Evolutionary conservation across 495 filamentous ascomycete species (phyloP), one percentile per base, ranked within the genome.

Genomic region (Tuber indicum): DNA sequence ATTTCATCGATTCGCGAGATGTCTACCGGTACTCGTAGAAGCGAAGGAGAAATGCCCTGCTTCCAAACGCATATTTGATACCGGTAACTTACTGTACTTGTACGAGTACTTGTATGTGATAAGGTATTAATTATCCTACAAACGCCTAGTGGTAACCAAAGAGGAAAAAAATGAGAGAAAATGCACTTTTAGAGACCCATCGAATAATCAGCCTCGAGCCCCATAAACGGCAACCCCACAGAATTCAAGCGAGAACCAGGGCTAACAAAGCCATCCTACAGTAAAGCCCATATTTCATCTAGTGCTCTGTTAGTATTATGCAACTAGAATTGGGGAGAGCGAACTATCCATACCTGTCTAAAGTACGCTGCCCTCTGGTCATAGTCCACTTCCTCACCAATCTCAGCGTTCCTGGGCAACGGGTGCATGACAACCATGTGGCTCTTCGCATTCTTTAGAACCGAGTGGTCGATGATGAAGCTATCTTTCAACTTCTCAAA

Each of bases 211-310:
- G n/a, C 45, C 70, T 72, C 44, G 26, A 6, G 19, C 1, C 26
- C 14, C 71, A 44, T 21, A 26, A 41, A 43, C 43, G 69, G 12
- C 17, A 52, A 43, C 41, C 41, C n/a, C 4, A 19, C 26, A 39
- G 17, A 16, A 41, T 16, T 80, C 62, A 83, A 21, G 92, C 91
- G 92, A 99, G 89, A 83, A 98, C 91, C 84, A 99, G 86, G 75
- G 96, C 96, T 83, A 99, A 87, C 86, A 99, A 86, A 73, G 96
- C 96, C 94, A 99, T 99, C 78, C 96, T 91, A 85, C 92, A 96
- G 88, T 97, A 98, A 74, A 99, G 90, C 76, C 96, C 96, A 86
- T 98, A 98, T 85, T 91, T 89, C 96, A 99, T 99, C 96, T 99
- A 83, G 75, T 80, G 72, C 49, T 41, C n/a, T 52, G 82, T 87